These are phyloP conservation scores for Ceratocystis albifundus DNA, from an alignment of 2,329 filamentous ascomycete genomes.

Conservation along the genomic window DNA sequence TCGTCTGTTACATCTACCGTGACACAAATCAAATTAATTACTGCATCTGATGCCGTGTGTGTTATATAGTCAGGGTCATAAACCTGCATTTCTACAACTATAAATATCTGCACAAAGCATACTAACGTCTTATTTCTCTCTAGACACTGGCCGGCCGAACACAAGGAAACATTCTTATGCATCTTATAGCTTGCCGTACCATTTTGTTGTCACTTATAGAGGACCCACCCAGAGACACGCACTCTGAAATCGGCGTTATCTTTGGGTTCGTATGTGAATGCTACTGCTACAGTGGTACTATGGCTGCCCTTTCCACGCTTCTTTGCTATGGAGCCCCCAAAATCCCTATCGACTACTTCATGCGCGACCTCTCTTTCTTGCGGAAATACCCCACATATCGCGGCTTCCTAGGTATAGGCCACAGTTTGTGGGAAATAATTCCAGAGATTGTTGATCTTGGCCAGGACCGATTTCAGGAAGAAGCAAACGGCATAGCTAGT, in stretches of 20 bases:
- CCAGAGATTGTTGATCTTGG: slow-evolving; percentile 20
- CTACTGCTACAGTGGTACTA: slow-evolving; percentile 15
- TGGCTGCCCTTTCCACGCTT: slow-evolving; percentile 16
- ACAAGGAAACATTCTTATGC: slow-evolving; percentile 19
- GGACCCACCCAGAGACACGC: neutral
- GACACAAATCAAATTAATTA: too few relatives aligned
- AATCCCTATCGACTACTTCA: slow-evolving; percentile 20
- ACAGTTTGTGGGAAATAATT: slow-evolving; percentile 20
- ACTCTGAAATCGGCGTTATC: slow-evolving; percentile 14
- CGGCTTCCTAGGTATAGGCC: slow-evolving; percentile 16
- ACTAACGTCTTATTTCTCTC: neutral
- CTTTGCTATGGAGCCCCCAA: slow-evolving; percentile 8
- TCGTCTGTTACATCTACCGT: too few relatives aligned
- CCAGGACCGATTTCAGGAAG: slow-evolving; percentile 14
- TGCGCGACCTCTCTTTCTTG: slow-evolving; percentile 19
- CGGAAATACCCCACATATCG: slow-evolving; percentile 14
- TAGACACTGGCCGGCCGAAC: slow-evolving; percentile 19
- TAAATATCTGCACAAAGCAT: neutral
- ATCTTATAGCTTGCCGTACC: slow-evolving; percentile 19
- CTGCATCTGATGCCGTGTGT: too few relatives aligned
- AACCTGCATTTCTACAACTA: neutral
- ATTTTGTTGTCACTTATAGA: slow-evolving; percentile 11
- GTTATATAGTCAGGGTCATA: too few relatives aligned
- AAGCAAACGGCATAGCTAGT: slow-evolving; percentile 11
- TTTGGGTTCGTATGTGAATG: slow-evolving; percentile 22